Evolutionary conservation across 768 basidiomycete genomes (phyloP), one percentile per base, ranked within the genome.

Genomic region (Imleria badia): DNA sequence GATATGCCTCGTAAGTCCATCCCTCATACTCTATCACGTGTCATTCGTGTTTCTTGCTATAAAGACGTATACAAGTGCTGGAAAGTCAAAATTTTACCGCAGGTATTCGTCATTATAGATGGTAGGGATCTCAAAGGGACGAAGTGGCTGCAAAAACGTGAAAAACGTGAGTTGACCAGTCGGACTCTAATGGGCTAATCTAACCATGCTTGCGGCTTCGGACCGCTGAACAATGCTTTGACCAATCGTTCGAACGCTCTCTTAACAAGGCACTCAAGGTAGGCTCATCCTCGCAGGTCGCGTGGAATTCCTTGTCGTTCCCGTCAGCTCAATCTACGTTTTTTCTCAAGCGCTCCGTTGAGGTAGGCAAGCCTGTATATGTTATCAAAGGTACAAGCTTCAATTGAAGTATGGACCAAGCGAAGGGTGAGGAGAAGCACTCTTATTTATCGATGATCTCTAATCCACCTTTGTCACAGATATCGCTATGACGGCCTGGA

Each of bases 401-500:
- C 69, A 72, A 26, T 90, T 89, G 0, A 75, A 75, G 20, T 96
- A 85, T 60, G 92, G 89, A 9, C 94, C 94, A 6, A 76, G 71
- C 26, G 85, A 89, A 77, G 93, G 93, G 85, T 87, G 60, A 48
- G 71, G 55, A 15, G 15, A 10, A 47, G 12, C 56, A 2, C 13
- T 12, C 19, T 12, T 40, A 45, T 26, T 13, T n/a, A 42, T 11
- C 34, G 20, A 35, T 34, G 22, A 34, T 50, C 23, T 23, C 33
- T 45, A 1, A 56, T 29, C 26, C 26, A 15, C 9, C 11, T 30
- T 23, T 2, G 23, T 22, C 52, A 8, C 49, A 89, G 90, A 23
- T 97, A 94, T 66, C 84, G 93, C 9, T 97, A 97, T 64, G 94
- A 95, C 62, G 94, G 94, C 2, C 76, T 97, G 12, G 97, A 96